Base-by-base conservation (phyloP, 2,329 filamentous ascomycete genomes). In the Cladosporium sp. region DNA sequence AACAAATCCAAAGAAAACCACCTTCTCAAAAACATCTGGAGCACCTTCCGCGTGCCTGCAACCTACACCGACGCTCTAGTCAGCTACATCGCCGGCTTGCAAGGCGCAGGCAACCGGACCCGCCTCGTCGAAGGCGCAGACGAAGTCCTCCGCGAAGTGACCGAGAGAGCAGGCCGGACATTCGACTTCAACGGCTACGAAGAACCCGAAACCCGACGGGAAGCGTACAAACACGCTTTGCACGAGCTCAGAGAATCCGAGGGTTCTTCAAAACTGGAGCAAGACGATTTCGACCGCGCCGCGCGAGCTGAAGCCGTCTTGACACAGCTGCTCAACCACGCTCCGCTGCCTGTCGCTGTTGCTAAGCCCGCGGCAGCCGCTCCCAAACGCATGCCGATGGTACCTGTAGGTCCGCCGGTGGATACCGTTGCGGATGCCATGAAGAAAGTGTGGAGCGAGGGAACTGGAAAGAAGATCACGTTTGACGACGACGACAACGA, bases 1-100 rank as follows among this genome's bases (percentile, higher is more conserved):
- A 96, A 95, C 78, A 97, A 97, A 77, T 92, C 91, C 66, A 86
- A 91, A 70, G 92, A 97, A 74, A 90, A 87, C 56, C 85, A 90
- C 66, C 80, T 97, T 12, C 84, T 97, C 70, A 93, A 94, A 73
- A 86, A 95, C 77, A 76, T 89, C 47, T 90, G 95, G 71, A 86
- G 89, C 65, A 76, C 85, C 64, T 83, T 86, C 66, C 82, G 84
- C 43, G 83, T 97, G 43, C 90, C 92, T 0, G 76, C 86, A 15
- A 77, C 82, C 60, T 84, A 93, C 74, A 86, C 90, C 60, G 76
- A 83, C 49, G 80, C 85, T 20, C 84, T 97, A 42, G 84, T 88
- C 70, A 81, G 84, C 54, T 97, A 97, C 75, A 84, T 97, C 64
- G 79, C 83, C 59, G 90, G 91, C 52, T 76, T 97, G 58, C 87